Evolutionary conservation across 192 early-diverging fungal species (phyloP).

Genomic region (Coemansia sp.): DNA sequence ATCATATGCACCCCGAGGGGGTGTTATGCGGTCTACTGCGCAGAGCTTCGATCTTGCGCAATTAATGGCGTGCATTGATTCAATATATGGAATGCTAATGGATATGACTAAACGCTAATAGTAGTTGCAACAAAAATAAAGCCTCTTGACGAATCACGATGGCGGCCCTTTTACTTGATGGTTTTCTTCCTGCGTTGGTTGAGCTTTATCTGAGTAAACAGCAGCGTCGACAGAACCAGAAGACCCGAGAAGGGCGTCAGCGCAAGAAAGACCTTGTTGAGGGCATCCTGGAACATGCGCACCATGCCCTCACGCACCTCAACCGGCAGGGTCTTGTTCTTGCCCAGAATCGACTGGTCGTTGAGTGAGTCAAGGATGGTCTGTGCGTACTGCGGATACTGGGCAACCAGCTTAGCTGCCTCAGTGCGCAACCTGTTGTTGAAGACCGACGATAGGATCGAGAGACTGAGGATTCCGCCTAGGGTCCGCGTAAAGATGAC

Average conservation of each 20-base stretch:
- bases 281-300: slow-evolving; percentile 55
- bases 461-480: slow-evolving; percentile 62
- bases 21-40: slow-evolving; percentile 4
- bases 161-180: slow-evolving; percentile 49
- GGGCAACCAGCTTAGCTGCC: slow-evolving; percentile 12
- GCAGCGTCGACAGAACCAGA: slow-evolving; percentile 43
- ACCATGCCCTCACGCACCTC: slow-evolving; percentile 43
- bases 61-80: slow-evolving; percentile 5
- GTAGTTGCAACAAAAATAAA: too few relatives aligned
- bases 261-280: slow-evolving; percentile 59
- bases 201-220: slow-evolving; percentile 39
- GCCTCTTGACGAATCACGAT: too few relatives aligned
- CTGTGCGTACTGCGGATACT: slow-evolving; percentile 48
- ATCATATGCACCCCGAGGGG: too few relatives aligned
- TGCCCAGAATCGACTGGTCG: slow-evolving; percentile 47
- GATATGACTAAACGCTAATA: too few relatives aligned
- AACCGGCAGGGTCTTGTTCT: slow-evolving; percentile 30
- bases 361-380: slow-evolving; percentile 52
- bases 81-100: not conserved
- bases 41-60: not conserved
- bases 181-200: slow-evolving; percentile 30
- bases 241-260: slow-evolving; percentile 57
- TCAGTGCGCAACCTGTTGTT: slow-evolving; percentile 58
- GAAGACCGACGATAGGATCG: slow-evolving; percentile 61
- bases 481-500: slow-evolving; percentile 65